These are phyloP conservation scores for Dothistroma pini DNA, from an alignment of 2,329 filamentous ascomycete genomes.

Conservation along the genomic window DNA sequence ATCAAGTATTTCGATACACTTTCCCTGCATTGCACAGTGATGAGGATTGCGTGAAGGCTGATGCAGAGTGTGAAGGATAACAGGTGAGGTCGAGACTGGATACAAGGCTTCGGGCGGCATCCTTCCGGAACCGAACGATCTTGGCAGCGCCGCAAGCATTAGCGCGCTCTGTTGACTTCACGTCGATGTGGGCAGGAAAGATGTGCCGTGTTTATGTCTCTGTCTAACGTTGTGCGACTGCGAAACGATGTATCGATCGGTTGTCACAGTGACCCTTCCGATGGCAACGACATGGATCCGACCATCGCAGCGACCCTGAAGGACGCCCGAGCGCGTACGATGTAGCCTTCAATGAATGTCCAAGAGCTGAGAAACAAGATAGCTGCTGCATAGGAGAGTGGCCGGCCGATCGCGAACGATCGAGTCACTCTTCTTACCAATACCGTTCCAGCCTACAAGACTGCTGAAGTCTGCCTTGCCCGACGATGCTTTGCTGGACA, in stretches of 20 bases:
- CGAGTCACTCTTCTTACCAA: neutral
- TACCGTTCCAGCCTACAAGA: neutral
- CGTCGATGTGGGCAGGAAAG: neutral
- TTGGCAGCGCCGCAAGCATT: neutral
- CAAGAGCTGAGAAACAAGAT: neutral
- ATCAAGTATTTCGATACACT: neutral
- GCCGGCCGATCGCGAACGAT: neutral
- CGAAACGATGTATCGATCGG: neutral
- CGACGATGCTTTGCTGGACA: neutral
- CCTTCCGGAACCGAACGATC: neutral
- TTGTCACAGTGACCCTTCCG: neutral
- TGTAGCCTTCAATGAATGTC: neutral
- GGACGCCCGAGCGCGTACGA: neutral
- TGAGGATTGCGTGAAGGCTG: neutral
- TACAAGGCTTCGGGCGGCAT: constrained; percentile 2
- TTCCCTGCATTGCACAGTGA: neutral
- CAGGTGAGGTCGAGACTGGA: neutral
- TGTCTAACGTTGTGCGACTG: neutral
- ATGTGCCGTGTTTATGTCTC: neutral
- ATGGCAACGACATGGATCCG: neutral
- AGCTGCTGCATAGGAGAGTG: neutral
- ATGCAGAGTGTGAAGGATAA: neutral
- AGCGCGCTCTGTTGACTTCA: neutral
- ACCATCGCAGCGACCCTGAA: neutral
- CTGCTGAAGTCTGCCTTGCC: neutral